Conservation (phyloP, 352 stramenopile species). For the Phytophthora tentaculata region DNA sequence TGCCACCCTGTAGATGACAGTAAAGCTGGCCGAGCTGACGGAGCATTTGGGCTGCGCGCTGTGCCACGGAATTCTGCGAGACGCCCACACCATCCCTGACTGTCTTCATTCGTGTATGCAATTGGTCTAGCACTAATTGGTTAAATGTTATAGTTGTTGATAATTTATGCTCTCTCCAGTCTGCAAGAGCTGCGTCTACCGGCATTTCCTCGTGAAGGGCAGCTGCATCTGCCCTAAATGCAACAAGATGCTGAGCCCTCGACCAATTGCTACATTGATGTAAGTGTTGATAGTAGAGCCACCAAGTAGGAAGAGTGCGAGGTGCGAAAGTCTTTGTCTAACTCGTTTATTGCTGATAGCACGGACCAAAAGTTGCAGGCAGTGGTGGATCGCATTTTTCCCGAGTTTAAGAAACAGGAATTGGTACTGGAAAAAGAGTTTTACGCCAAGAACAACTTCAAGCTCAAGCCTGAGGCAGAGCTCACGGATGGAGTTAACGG, state of each 20-base stretch:
- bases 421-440: constrained; percentile 58
- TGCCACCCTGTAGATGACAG: constrained; percentile 42
- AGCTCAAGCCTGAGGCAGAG: constrained; percentile 43
- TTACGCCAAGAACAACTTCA: constrained; percentile 68
- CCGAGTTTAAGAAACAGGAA: constrained; percentile 64
- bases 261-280: constrained; percentile 72
- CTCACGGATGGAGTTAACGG: constrained; percentile 6
- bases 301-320: not conserved
- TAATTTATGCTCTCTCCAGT: constrained; percentile 39
- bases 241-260: constrained; percentile 54
- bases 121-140: not conserved
- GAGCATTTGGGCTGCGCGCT: constrained; percentile 72
- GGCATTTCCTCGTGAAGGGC: constrained; percentile 71
- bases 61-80: constrained; percentile 68
- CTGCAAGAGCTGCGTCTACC: constrained; percentile 89
- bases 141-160: too few species aligned
- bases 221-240: constrained; percentile 68
- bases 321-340: not conserved
- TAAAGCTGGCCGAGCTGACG: constrained; percentile 60
- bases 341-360: constrained; percentile 31
- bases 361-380: constrained; percentile 78
- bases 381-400: constrained; percentile 80
- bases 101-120: constrained; percentile 83
- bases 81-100: constrained; percentile 84
- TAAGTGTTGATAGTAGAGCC: constrained; percentile 21